Evolutionary conservation across 2,329 filamentous ascomycete genomes (phyloP).

Genomic region (Neonectria ditissima): DNA sequence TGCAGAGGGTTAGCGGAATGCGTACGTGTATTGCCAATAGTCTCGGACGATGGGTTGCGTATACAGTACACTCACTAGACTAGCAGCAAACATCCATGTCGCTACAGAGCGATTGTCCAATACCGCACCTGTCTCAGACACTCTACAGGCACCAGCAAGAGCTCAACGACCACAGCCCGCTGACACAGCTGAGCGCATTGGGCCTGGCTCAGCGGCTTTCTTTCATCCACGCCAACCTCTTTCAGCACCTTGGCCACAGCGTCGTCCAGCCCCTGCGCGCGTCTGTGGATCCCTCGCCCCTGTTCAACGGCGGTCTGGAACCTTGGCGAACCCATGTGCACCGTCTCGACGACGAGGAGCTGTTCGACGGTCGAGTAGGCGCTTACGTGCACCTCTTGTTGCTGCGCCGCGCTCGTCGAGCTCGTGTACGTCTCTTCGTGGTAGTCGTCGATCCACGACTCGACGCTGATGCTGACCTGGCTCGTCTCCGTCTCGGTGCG

Average conservation of each 20-base stretch:
- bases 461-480: not conserved
- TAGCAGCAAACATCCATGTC: not conserved
- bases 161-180: not conserved
- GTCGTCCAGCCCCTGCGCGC: not conserved
- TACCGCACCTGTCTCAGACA: not conserved
- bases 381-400: not conserved
- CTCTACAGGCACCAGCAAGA: not conserved
- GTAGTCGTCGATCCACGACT: not conserved
- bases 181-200: not conserved
- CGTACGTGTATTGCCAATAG: too few relatives aligned
- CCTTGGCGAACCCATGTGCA: not conserved
- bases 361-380: not conserved
- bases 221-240: not conserved
- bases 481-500: not conserved
- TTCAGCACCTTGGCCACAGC: not conserved
- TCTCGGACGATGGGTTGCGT: too few relatives aligned
- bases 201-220: not conserved
- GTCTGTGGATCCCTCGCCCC: not conserved
- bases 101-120: not conserved
- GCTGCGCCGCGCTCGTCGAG: not conserved
- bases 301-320: not conserved
- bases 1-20: too few relatives aligned
- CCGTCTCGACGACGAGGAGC: not conserved
- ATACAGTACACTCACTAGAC: too few relatives aligned
- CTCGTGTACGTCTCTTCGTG: not conserved